Base-by-base conservation (phyloP, 306 rosid species). In the Lithocarpus polystachyus region DNA sequence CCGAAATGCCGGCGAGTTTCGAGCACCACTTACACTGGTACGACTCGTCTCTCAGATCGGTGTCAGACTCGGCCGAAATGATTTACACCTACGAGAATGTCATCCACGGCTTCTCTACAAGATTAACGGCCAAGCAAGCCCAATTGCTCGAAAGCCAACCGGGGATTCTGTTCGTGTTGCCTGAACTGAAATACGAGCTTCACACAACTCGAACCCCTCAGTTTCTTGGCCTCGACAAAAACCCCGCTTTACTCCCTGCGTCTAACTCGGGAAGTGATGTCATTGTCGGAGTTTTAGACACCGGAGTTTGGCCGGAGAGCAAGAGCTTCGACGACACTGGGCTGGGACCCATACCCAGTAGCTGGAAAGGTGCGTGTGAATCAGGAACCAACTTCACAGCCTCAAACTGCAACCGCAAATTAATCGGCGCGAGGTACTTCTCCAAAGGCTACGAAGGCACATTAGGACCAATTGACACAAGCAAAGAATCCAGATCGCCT, bases 271-370 rank as follows among this genome's bases (percentile, higher is more conserved):
- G 12, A 0, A 59, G 79, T 61, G 97, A 92, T 1, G 85, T 90
- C 9, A 64, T 92, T 19, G 31, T 94, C 3, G 92, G 97, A 11
- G 56, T 94, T 13, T 56, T 94, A 19, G 98, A 94, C 75, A 90
- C 94, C 0, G 98, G 97, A 0, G 77, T 94, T 48, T 92, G 93
- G 97, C 98, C 97, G 1, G 97, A 94, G 75, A 94, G 97, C 83
- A 92, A 92, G 82, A 94, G 98, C 84, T 90, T 90, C 17, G 87
- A 87, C 28, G 98, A 92, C 45, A 48, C 85, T 0, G 91, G 90
- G 5, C 74, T 88, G 1, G 93, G 91, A 67, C 93, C 97, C 26
- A 80, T 90, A 14, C 97, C 98, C 1, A 62, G 26, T 6, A 71
- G 56, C 28, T 94, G 98, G 98, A 92, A 84, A 69, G 98, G 98